phyloP scores from a whole-genome alignment of 495 filamentous ascomycete genomes.

The Aspergillus nidulans region DNA sequence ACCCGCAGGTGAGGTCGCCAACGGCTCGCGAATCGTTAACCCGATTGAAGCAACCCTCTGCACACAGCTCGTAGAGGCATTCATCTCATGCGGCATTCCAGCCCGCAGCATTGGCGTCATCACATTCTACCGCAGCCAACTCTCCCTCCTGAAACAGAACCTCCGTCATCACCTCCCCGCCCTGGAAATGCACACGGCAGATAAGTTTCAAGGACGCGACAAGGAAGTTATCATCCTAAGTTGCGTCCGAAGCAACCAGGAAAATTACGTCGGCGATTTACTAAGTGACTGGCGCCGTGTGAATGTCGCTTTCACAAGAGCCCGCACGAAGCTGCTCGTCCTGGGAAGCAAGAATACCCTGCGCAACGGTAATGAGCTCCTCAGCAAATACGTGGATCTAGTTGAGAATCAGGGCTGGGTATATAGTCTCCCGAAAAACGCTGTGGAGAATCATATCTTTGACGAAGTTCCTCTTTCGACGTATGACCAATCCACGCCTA shows the following conservation, averaged over 20 bases:
- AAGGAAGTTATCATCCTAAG: conserved; percentile 86
- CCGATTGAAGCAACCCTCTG: conserved; percentile 70
- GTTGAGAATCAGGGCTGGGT: conserved; percentile 73
- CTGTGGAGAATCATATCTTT: conserved; percentile 65
- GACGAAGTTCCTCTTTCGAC: conserved; percentile 29
- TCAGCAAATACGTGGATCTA: conserved; percentile 67
- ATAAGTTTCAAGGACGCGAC: conserved; percentile 93
- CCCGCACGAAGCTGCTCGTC: conserved; percentile 83
- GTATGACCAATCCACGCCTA: conserved; percentile 11
- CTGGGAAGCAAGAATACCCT: conserved; percentile 77
- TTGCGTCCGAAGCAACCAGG: conserved; percentile 81
- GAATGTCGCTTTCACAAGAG: conserved; percentile 92
- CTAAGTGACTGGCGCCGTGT: conserved; percentile 88
- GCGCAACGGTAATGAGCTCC: conserved; percentile 64
- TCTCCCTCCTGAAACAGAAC: conserved; percentile 56
- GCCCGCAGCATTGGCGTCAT: conserved; percentile 86
- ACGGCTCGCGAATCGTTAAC: conserved; percentile 84
- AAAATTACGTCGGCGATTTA: conserved; percentile 76
- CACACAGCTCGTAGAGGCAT: conserved; percentile 69
- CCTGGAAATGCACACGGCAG: conserved; percentile 93
- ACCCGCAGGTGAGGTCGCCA: conserved; percentile 60
- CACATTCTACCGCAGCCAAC: conserved; percentile 95
- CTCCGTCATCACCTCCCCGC: conserved; percentile 46
- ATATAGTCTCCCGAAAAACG: conserved; percentile 60
- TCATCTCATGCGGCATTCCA: conserved; percentile 70